Evolutionary conservation across 306 rosid genomes (phyloP).

Genomic region (Vigna nakashimae): DNA sequence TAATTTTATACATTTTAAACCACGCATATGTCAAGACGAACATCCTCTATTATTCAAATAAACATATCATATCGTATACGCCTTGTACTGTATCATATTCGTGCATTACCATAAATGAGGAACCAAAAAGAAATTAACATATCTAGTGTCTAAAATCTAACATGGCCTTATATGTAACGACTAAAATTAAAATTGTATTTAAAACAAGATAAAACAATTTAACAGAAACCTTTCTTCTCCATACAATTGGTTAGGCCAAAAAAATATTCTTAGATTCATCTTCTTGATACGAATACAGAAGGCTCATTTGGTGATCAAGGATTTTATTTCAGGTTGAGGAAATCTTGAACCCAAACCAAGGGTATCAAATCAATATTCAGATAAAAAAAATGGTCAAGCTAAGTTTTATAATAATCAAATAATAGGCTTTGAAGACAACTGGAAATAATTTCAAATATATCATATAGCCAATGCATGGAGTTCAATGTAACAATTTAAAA

Average conservation of each 20-base stretch:
- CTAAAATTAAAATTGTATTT: background rate
- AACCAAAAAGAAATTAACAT: background rate
- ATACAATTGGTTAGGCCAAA: background rate
- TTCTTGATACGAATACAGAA: constrained; percentile 24
- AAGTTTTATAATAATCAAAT: background rate
- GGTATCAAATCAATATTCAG: background rate
- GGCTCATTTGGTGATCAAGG: constrained; percentile 13
- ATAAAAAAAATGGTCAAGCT: background rate
- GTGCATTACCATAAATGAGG: background rate
- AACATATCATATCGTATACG: no score
- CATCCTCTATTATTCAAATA: no score
- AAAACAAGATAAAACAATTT: background rate
- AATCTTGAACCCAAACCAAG: background rate
- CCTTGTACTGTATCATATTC: no score
- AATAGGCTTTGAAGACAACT: background rate
- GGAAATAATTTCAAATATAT: background rate
- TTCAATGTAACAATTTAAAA: background rate
- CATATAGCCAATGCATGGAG: background rate
- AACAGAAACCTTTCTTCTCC: constrained; percentile 24
- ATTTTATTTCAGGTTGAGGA: background rate
- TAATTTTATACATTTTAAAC: no score
- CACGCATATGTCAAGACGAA: no score
- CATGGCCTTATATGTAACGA: background rate
- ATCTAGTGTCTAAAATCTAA: background rate
- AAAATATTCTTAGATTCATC: constrained; percentile 2